Base-by-base conservation (phyloP, 768 basidiomycete genomes). In the Chalciporus chontae region DNA sequence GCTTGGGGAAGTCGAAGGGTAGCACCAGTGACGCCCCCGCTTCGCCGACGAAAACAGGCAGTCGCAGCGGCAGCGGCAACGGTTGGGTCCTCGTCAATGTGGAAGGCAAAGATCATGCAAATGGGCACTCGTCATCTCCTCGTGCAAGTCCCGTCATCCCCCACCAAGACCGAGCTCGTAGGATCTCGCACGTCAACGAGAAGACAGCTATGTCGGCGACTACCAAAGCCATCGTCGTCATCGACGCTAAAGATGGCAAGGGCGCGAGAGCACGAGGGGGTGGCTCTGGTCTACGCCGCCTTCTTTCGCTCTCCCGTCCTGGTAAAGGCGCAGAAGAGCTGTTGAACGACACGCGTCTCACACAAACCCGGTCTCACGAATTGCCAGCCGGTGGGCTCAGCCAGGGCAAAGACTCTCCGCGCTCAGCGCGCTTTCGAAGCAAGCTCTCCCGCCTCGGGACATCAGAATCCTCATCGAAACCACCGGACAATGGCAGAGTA, bases 81-180 rank as follows among this genome's bases (percentile, higher is more conserved):
- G 83, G 83, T 21, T 85, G 83, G 83, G 83, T 85, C 2, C 68
- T 85, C 21, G 78, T 85, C 32, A 84, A 81, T 45, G 77, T 84
- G 14, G 82, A 81, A 51, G 72, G 74, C 26, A 67, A 69, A 53
- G 67, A 65, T 43, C 71, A 66, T 39, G 50, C 44, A 39, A 57
- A 55, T 32, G 60, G 56, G 36, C 62, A 67, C 29, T 50, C 51
- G 8, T 40, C 61, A 14, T 58, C 58, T 40, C 62, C 60, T 43
- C 54, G 58, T 41, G 48, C 48, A 14, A 60, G 66, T 17, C 60
- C 65, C 18, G 64, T 64, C 24, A 60, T 67, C 43, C 63, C 62
- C 18, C 61, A 48, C 43, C 66, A 60, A 27, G 65, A 71, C 21
- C 67, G 64, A 27, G 27, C 53, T 44, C 65, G 64, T 43, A 68